Evolutionary conservation across 345 rosid species (phyloP).

Genomic region (Brassica cretica): DNA sequence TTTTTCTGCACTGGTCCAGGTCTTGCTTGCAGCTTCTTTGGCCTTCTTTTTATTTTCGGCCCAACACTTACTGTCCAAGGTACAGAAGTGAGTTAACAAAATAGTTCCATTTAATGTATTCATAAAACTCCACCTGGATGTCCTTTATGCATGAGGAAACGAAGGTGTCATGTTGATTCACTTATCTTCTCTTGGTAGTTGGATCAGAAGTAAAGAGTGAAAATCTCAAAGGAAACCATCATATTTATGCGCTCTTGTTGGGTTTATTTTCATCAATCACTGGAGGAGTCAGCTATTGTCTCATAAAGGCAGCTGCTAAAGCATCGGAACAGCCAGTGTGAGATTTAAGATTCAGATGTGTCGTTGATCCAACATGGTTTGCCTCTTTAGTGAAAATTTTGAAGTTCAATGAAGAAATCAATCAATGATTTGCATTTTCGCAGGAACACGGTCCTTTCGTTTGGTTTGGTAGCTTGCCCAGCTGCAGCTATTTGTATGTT

Average conservation of each 20-base stretch:
- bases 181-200: constrained; percentile 23
- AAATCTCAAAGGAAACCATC: constrained; percentile 42
- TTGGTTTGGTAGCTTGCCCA: constrained; percentile 77
- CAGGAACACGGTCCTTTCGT: constrained; percentile 77
- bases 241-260: constrained; percentile 52
- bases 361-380: neutral
- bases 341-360: constrained; percentile 41
- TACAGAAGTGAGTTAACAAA: constrained; percentile 84
- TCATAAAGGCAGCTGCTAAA: constrained; percentile 77
- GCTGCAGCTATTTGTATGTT: constrained; percentile 67
- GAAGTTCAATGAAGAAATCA: neutral
- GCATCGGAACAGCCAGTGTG: constrained; percentile 89
- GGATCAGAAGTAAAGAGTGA: constrained; percentile 37
- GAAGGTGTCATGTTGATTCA: neutral
- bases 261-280: constrained; percentile 75
- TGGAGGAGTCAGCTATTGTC: constrained; percentile 83
- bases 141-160: neutral
- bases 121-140: neutral
- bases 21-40: constrained; percentile 89
- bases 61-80: constrained; percentile 77
- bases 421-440: constrained; percentile 31
- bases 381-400: neutral
- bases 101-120: constrained; percentile 35
- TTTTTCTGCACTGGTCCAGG: constrained; percentile 52
- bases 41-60: constrained; percentile 75